Evolutionary conservation across 2,329 filamentous ascomycete species (phyloP), one percentile per base, ranked within the genome.

Genomic region (Neocatenulostroma microsporum): DNA sequence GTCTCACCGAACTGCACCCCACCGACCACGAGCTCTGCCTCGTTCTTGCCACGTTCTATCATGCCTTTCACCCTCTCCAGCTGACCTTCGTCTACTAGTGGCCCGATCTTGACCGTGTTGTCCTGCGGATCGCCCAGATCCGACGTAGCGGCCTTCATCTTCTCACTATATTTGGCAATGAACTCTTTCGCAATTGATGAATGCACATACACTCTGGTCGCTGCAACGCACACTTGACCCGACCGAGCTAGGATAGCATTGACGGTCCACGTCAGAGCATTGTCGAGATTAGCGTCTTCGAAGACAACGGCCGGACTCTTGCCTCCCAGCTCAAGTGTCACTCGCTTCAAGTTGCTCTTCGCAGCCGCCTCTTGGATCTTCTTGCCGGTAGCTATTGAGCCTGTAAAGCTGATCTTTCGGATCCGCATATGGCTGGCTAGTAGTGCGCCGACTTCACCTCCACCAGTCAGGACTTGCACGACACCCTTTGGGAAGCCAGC

Each of bases 401-500:
- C 83, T 0, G 83, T 88, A 47, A 87, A 88, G 2, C 80, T 80
- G 46, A 87, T 69, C 66, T 86, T 86, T 50, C 83, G 78, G 15
- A 88, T 71, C 27, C 72, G 72, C 32, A 76, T 62, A 54, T 88
- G 83, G 19, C 68, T 68, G 4, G 77, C 77, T 9, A 87, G 68
- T 0, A 80, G 77, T 3, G 76, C 69, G 9, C 83, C 83, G n/a
- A n/a, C n/a, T 18, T 67, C 69, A 11, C 61, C 61, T 34, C 55
- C 50, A 5, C 30, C 82, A 79, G 40, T 75, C 68, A 84, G 57
- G 37, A 87, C 71, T 57, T 87, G 87, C 45, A 87, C 60, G 6
- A 87, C 82, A 24, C 83, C 83, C 1, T 81, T 73, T 3, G 83
- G 83, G 52, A 87, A 86, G 0, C 82, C 82, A 5, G 80, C 80